Evolutionary conservation across 2,329 filamentous ascomycete genomes (phyloP).

Genomic region (Incumbomyces delicatus): DNA sequence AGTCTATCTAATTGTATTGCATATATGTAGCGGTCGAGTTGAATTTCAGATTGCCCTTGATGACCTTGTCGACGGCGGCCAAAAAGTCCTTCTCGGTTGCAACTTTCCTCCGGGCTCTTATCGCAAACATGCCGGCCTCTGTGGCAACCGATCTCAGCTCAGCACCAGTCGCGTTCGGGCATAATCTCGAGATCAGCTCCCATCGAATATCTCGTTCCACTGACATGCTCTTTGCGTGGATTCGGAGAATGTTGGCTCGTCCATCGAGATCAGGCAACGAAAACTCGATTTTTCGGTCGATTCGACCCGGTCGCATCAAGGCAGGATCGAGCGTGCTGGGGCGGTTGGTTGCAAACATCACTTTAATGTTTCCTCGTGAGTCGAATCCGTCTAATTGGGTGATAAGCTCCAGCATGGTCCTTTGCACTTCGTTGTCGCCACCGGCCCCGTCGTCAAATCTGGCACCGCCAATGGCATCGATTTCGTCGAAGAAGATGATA

Average conservation of each 20-base stretch:
- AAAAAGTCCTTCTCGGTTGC: constrained; percentile 98
- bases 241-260: constrained; percentile 91
- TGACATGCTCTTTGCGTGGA: constrained; percentile 99
- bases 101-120: constrained; percentile 88
- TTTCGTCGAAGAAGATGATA: constrained; percentile 99
- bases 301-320: constrained; percentile 91
- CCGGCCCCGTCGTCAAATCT: constrained; percentile 95
- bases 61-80: constrained; percentile 81
- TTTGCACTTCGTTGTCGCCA: constrained; percentile 93
- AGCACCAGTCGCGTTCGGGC: constrained; percentile 93
- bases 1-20: constrained; percentile 77
- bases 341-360: constrained; percentile 98
- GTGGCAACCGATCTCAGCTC: constrained; percentile 94
- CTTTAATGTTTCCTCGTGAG: constrained; percentile 94
- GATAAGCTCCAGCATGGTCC: constrained; percentile 96
- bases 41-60: constrained; percentile 95
- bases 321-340: constrained; percentile 94
- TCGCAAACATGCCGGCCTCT: constrained; percentile 97
- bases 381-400: constrained; percentile 96
- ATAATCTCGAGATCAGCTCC: constrained; percentile 95
- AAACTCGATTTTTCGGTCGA: constrained; percentile 98
- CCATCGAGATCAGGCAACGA: constrained; percentile 94
- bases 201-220: constrained; percentile 97
- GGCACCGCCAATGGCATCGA: constrained; percentile 89
- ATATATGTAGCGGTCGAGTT: constrained; percentile 97